phyloP scores from a whole-genome alignment of 495 filamentous ascomycete genomes.

The Podospora pseudocomata region DNA sequence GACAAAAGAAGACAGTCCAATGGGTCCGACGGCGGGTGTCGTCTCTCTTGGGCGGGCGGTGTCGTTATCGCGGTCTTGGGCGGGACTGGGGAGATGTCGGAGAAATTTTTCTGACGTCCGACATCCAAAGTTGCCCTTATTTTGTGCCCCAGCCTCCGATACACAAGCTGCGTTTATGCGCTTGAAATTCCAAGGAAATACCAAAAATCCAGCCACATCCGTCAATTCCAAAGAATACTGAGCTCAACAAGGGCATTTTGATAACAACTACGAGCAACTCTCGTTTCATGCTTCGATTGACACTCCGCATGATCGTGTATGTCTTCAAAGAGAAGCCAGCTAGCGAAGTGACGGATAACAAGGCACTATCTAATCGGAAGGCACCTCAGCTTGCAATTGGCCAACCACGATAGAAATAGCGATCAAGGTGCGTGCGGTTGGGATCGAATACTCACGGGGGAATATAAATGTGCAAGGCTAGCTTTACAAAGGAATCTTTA shows the following conservation, averaged over 20 bases:
- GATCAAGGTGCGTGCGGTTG: neutral
- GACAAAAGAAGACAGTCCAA: neutral
- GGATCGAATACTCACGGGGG: neutral
- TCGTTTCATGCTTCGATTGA: neutral
- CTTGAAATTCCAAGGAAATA: conserved; percentile 16
- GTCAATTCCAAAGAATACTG: neutral
- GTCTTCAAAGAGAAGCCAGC: neutral
- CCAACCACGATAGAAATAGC: neutral
- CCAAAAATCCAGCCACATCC: neutral
- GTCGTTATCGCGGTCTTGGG: conserved; percentile 18
- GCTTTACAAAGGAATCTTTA: neutral
- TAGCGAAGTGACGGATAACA: neutral
- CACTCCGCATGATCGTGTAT: neutral
- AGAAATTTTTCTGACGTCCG: conserved; percentile 42
- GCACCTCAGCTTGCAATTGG: neutral
- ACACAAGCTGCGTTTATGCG: conserved; percentile 28
- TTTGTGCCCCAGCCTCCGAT: conserved; percentile 44
- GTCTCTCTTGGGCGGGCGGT: neutral
- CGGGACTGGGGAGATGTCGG: conserved; percentile 21
- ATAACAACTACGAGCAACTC: neutral
- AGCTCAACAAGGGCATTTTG: neutral
- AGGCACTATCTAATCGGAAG: neutral
- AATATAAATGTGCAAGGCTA: neutral
- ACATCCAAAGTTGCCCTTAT: conserved; percentile 43
- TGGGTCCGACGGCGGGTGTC: neutral